Evolutionary conservation across 306 rosid species (phyloP), one percentile per base, ranked within the genome.

Genomic region (Cucumis hystrix): DNA sequence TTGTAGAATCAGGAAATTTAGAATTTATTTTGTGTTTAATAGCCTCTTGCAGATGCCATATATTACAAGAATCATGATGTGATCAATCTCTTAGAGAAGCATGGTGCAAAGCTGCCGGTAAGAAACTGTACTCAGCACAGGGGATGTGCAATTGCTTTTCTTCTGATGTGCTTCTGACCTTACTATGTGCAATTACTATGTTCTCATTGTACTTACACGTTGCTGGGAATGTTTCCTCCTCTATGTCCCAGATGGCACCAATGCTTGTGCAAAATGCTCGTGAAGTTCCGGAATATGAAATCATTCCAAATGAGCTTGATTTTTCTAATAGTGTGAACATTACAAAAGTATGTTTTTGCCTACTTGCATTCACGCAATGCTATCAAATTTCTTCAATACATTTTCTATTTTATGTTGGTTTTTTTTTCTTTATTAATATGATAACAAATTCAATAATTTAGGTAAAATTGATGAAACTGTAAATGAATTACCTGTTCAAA

Each of bases 41-140:
- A 95, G 99, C 97, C 99, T 82, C 87, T 90, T 40, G 93, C 89
- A 17, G 99, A 95, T 92, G 99, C 97, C 23, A 68, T 88, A 82
- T 82, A 89, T 82, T 95, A 95, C 77, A 84, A 91, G 60, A 85
- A 95, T 14, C 87, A 89, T 12, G 88, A 88, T 57, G 91, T 92
- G 78, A 96, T 90, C 52, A 90, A 89, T 37, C 86, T 91, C 78
- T 80, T 95, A 89, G 97, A 95, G 87, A 86, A 86, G 66, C 90
- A 87, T 59, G 99, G 99, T 37, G 97, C 99, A 8, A 86, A 84
- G 85, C 88, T 86, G 67, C 80, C 72, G 88, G 99, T 95, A 33
- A 52, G 77, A 73, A 52, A 73, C 77, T 73, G 61, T 73, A 2
- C 54, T 47, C 54, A 20, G 62, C 49, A 33, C 63, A 47, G 20